These are phyloP conservation scores for Quercus wislizeni DNA, from an alignment of 306 rosid genomes.

Conservation along the genomic window DNA sequence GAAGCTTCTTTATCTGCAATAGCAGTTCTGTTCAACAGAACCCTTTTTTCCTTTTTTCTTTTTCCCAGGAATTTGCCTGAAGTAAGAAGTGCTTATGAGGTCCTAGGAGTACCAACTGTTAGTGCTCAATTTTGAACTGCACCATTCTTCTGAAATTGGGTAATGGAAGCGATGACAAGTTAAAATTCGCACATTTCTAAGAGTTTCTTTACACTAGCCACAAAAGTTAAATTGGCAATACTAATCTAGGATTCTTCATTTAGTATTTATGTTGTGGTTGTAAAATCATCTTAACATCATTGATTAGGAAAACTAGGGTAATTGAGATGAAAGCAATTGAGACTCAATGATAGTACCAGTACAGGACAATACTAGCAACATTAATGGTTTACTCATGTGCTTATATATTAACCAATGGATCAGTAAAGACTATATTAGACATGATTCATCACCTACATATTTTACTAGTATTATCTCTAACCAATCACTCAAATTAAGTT, in stretches of 20 bases:
- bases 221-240: background rate
- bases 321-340: too few relatives aligned
- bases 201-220: background rate
- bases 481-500: too few relatives aligned
- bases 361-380: too few relatives aligned
- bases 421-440: too few relatives aligned
- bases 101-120: conserved; percentile 82
- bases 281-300: background rate
- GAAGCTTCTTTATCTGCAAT: background rate
- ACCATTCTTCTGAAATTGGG: conserved; percentile 98
- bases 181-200: conserved; percentile 25
- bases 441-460: too few relatives aligned
- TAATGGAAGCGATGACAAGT: conserved; percentile 75
- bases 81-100: conserved; percentile 77
- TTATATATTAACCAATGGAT: too few relatives aligned
- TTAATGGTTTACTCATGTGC: too few relatives aligned
- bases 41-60: background rate
- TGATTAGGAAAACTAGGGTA: too few relatives aligned
- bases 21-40: background rate
- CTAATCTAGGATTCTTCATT: background rate
- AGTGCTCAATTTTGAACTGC: conserved; percentile 94
- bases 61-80: conserved; percentile 86
- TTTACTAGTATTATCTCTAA: too few relatives aligned
- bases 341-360: too few relatives aligned
- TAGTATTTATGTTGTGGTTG: background rate